These are phyloP conservation scores for Diplosphaera chodatii DNA, from an alignment of 139 green algal species.

Conservation along the genomic window DNA sequence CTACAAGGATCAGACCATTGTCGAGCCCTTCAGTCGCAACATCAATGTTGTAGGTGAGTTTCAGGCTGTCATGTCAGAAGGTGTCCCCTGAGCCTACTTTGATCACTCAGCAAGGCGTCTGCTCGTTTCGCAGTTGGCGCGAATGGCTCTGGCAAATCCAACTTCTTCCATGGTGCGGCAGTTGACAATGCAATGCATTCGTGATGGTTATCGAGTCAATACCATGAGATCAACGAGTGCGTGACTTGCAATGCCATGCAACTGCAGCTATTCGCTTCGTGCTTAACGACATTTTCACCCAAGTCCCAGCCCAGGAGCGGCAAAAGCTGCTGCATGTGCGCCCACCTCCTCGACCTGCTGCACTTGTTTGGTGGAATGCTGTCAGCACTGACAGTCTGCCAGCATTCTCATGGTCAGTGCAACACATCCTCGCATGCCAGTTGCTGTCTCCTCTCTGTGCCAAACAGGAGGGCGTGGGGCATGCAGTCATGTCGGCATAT, in stretches of 20 bases:
- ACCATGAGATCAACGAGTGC: no score
- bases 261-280: slow-evolving; percentile 99
- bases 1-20: slow-evolving; percentile 91
- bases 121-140: slow-evolving; percentile 94
- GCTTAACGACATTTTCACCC: slow-evolving; percentile 80
- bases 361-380: no score
- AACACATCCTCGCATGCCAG: not conserved
- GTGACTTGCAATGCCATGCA: no score
- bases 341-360: no score
- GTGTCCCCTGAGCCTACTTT: no score
- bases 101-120: no score
- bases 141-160: slow-evolving; percentile 98
- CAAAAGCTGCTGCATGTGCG: slow-evolving; percentile 90
- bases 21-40: slow-evolving; percentile 79
- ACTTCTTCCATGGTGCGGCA: slow-evolving; percentile 94
- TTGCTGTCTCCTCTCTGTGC: no score
- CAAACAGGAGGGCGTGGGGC: slow-evolving; percentile 90
- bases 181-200: no score
- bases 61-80: no score
- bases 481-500: slow-evolving; percentile 80
- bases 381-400: no score
- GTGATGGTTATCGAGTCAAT: no score
- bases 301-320: slow-evolving; percentile 73
- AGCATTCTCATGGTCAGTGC: no score
- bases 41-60: slow-evolving; percentile 88